Base-by-base conservation (phyloP, 2,329 filamentous ascomycete species). In the Stachybotrys chlorohalonatus region DNA sequence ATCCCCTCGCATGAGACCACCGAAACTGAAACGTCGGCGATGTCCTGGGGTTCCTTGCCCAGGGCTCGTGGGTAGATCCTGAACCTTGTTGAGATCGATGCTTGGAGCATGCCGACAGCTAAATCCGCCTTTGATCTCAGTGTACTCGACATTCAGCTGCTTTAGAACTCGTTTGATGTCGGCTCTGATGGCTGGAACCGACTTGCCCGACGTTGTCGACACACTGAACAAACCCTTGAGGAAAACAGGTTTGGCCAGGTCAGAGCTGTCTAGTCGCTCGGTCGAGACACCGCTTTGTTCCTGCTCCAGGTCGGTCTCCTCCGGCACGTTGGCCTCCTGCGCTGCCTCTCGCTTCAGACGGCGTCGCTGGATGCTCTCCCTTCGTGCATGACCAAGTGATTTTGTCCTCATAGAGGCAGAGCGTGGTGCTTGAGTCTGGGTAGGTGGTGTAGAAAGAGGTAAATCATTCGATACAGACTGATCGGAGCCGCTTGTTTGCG, bases 181-280 rank as follows among this genome's bases (percentile, higher is more conserved):
- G 7, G 84, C 77, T 46, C 93, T 85, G 58, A 99, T 99, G 56
- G 90, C 84, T 1, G 85, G 77, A 11, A 97, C 82, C 1, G 93
- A 90, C 67, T 95, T 95, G 66, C 86, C 94, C 55, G 91, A 96
- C 7, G 94, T 99, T 0, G 94, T 99, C 5, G 90, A 95, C 53
- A 97, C 94, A 64, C 93, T 97, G 74, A 99, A 97, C 16, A 99
- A 79, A 5, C 94, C 94, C 71, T 97, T 99, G 55, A 99, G 81
- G 69, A 88, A 97, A 3, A 97, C 94, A 0, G 94, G 94, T 69
- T 96, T 96, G 53, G 93, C 86, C 57, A 93, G 82, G 61, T 95
- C 90, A 6, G 87, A 85, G 61, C 82, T 84, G 57, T 83, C 80
- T 9, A 86, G 69, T 30, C 81, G 74, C 47, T 86, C 83, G 2